Evolutionary conservation across 2,329 filamentous ascomycete genomes (phyloP).

Genomic region (Hypoxylon rubiginosum): DNA sequence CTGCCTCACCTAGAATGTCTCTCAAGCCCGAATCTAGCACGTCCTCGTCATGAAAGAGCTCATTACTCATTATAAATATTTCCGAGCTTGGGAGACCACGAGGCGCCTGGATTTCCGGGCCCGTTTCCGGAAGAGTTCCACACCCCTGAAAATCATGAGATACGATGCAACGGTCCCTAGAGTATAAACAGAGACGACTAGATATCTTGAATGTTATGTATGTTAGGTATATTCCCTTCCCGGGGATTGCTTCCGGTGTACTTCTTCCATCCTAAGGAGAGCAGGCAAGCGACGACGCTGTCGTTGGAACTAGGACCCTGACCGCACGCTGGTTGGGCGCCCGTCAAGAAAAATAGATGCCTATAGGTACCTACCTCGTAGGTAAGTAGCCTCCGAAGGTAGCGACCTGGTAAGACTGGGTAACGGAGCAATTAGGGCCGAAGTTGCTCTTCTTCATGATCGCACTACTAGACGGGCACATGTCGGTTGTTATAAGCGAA

Average conservation of each 20-base stretch:
- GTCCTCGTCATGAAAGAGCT: too few species aligned
- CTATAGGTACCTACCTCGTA: too few species aligned
- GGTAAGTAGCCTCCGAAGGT: background rate
- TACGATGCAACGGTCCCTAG: background rate
- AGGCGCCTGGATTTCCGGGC: conserved; percentile 7
- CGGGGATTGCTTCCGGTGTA: background rate
- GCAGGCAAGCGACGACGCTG: background rate
- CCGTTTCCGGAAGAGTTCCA: conserved; percentile 9
- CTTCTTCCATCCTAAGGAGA: background rate
- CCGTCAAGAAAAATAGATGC: too few species aligned
- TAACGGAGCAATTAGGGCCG: conserved; percentile 18
- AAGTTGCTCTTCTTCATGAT: conserved; percentile 2
- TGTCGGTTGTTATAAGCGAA: conserved; percentile 11
- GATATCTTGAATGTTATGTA: background rate
- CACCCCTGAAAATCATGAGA: conserved; percentile 11
- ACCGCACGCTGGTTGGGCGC: background rate
- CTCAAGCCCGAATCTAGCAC: background rate
- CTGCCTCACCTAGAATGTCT: too few species aligned
- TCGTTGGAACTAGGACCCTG: background rate
- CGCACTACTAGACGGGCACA: conserved; percentile 6
- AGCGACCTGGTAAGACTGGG: background rate
- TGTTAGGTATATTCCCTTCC: too few species aligned
- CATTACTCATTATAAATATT: background rate
- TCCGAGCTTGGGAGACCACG: background rate
- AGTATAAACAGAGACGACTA: background rate